A percentile compares a stretch with the other conserved stretches of the same genome.
phyloP scores from a whole-genome alignment of 306 rosid species.

The Malus asiatica region DNA sequence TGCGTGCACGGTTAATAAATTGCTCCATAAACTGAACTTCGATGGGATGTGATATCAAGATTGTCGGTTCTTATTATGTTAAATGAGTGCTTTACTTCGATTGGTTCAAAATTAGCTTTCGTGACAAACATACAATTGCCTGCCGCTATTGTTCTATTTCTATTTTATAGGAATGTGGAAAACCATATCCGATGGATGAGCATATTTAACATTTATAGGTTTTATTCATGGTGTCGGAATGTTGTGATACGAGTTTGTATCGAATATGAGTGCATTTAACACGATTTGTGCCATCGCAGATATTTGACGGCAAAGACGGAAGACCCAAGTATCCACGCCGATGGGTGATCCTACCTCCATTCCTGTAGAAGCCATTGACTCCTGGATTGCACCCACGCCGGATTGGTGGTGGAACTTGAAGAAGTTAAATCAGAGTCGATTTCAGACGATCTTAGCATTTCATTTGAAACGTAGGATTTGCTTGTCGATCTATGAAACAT shows the following conservation, averaged over 20 bases:
- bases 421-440: background rate
- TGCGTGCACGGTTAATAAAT: background rate
- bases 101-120: background rate
- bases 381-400: background rate
- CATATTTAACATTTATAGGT: background rate
- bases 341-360: slow-evolving; percentile 88
- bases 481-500: background rate
- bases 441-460: background rate
- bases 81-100: background rate
- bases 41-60: background rate
- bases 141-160: background rate
- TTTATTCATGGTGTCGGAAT: background rate
- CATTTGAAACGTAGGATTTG: background rate
- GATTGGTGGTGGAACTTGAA: background rate
- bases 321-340: slow-evolving; percentile 87
- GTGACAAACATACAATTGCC: background rate
- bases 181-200: background rate
- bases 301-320: slow-evolving; percentile 94
- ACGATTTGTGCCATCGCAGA: slow-evolving; percentile 31
- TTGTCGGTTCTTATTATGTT: background rate
- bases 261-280: background rate
- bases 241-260: background rate
- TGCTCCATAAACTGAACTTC: background rate
- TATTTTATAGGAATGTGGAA: background rate
- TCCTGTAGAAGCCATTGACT: slow-evolving; percentile 42